A percentile compares a stretch with the other conserved stretches of the same genome.
phyloP scores from a whole-genome alignment of 805 yeast genomes.

The Cyberlindnera samutprakarnensis region DNA sequence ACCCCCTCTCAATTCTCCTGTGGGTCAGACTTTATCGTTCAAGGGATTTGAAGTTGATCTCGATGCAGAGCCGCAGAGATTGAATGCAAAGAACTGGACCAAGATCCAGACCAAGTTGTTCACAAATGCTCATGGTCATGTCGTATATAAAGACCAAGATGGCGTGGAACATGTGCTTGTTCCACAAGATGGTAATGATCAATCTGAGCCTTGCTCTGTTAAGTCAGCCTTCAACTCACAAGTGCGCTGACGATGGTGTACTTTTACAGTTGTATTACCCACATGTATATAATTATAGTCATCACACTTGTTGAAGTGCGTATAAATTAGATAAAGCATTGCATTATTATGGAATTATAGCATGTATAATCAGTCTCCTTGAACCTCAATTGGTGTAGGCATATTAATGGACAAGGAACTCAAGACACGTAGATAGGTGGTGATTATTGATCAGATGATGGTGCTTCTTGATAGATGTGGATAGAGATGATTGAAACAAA shows the following conservation, averaged over 20 bases:
- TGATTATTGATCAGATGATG: no score
- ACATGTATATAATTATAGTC: background rate
- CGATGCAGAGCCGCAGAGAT: constrained; percentile 3
- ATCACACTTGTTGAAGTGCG: no score
- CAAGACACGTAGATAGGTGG: no score
- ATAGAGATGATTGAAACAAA: no score
- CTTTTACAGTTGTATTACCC: no score
- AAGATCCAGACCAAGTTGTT: constrained; percentile 7
- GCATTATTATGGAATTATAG: no score
- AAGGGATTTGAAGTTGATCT: constrained; percentile 16
- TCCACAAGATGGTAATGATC: background rate
- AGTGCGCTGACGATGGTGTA: constrained; percentile 10
- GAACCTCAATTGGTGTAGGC: no score
- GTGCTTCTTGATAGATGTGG: no score
- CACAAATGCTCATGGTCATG: constrained; percentile 9
- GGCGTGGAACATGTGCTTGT: constrained; percentile 3
- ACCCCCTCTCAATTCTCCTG: constrained; percentile 32
- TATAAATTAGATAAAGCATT: no score
- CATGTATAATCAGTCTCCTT: no score
- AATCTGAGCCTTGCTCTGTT: constrained; percentile 4
- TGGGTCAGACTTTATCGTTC: constrained; percentile 37
- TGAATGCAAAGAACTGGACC: constrained; percentile 11
- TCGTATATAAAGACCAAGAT: constrained; percentile 5
- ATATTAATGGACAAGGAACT: no score
- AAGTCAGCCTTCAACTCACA: constrained; percentile 7